Base-by-base conservation (phyloP, 1,139 yeast species). In the Yamadazyma spencermartinsiae region DNA sequence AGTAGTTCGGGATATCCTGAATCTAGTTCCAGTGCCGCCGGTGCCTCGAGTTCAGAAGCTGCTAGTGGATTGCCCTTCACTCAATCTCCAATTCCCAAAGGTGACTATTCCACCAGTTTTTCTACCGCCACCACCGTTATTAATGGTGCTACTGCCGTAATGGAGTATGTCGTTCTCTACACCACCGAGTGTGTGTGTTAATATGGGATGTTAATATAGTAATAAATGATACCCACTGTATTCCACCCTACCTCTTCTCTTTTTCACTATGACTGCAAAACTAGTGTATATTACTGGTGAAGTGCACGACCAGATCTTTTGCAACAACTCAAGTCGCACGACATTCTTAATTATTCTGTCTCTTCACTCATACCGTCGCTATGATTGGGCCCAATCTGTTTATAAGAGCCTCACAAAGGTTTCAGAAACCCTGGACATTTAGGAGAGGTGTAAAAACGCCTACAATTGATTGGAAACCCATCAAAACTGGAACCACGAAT, bases 391-490 rank as follows among this genome's bases (percentile, higher is more conserved):
- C 12, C 7, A 23, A 23, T 23, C n/a, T 11, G 7, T 4, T 8
- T 6, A 4, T 23, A 23, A 6, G n/a, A 10, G 10, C 23, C 23
- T n/a, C n/a, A n/a, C n/a, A n/a, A n/a, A n/a, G n/a, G n/a, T n/a
- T n/a, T n/a, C n/a, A n/a, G n/a, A n/a, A 9, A 9, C 21, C 21
- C 21, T 9, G 30, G 2, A 25, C 28, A 9, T 43, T 42, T 38
- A 39, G 16, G 29, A 51, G 69, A 42, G 49, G 60, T 0, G 68
- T 69, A 32, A 80, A 80, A 48, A 86, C 95, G 0, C 81, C 92
- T 1, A 82, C 83, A 20, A 77, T 86, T 18, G 95, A 87, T 58
- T 86, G 96, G 95, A 77, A 80, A 54, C 95, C 95, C 1, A 70
- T 86, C 44, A 76, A 69, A 48, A 70, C 87, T 0, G 63, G 70